Percentiles rank a stretch among this genome's conserved stretches.
Evolutionary conservation across 768 basidiomycete species (phyloP).

Genomic region (Kwoniella sp.): DNA sequence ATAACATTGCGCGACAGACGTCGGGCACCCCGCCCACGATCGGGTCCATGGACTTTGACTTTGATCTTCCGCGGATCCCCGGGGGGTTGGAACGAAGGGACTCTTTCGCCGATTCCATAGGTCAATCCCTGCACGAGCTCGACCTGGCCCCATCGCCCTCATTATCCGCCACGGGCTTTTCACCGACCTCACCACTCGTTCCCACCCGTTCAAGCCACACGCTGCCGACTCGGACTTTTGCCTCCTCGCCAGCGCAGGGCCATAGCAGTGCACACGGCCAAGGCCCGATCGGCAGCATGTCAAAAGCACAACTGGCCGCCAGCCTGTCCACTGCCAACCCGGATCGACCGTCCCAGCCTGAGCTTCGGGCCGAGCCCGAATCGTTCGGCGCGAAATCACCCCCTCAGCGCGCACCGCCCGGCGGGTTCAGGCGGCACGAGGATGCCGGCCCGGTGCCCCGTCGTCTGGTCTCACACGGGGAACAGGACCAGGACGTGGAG

Average conservation of each 20-base stretch:
- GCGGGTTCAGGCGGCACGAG: constrained; percentile 36
- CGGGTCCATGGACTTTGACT: not conserved
- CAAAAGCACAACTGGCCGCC: constrained; percentile 37
- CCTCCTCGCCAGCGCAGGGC: not conserved
- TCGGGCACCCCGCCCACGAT: not conserved
- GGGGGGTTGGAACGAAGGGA: constrained; percentile 19
- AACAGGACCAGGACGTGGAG: constrained; percentile 20
- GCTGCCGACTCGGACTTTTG: no score
- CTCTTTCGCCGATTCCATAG: constrained; percentile 14
- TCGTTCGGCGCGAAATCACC: constrained; percentile 12
- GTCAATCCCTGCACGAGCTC: constrained; percentile 4
- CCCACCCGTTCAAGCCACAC: no score
- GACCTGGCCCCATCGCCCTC: constrained; percentile 12
- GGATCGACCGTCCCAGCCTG: constrained; percentile 2
- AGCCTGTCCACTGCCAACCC: constrained; percentile 24
- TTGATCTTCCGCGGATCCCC: constrained; percentile 13
- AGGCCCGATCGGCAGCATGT: constrained; percentile 1
- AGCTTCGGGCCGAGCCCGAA: not conserved
- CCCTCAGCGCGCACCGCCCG: constrained; percentile 24
- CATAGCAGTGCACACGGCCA: not conserved
- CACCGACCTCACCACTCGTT: constrained; percentile 10
- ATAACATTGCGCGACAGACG: not conserved
- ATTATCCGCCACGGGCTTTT: constrained; percentile 2
- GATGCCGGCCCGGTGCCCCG: constrained; percentile 28
- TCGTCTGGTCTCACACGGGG: not conserved